phyloP scores from a whole-genome alignment of 345 rosid genomes.

The Eucalyptus paniculata region DNA sequence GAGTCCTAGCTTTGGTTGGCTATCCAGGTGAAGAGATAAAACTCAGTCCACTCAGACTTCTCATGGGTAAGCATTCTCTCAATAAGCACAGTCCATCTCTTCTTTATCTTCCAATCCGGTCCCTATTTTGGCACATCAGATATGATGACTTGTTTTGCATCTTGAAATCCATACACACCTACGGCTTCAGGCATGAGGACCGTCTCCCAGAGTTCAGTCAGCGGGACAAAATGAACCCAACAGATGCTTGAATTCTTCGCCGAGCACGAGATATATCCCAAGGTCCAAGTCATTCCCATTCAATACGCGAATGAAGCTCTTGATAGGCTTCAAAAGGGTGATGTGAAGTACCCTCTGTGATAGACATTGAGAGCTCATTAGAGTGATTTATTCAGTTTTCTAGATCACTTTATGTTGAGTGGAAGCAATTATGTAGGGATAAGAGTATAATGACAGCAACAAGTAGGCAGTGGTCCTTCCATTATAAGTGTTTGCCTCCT shows the following conservation, averaged over 20 bases:
- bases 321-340: conserved; percentile 14
- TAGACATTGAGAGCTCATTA: conserved; percentile 12
- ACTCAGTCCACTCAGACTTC: conserved; percentile 9
- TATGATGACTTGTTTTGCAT: background rate
- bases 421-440: background rate
- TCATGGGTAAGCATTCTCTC: background rate
- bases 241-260: conserved; percentile 22
- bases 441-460: background rate
- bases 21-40: conserved; percentile 13
- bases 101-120: background rate
- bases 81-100: background rate
- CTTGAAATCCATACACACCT: background rate
- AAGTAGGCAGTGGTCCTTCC: background rate
- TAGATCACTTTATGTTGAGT: background rate
- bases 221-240: conserved; percentile 12
- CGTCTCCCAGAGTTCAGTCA: conserved; percentile 8
- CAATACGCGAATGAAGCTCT: conserved; percentile 19
- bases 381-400: background rate
- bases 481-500: background rate
- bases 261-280: conserved; percentile 7
- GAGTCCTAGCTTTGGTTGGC: conserved; percentile 13
- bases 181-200: conserved; percentile 5
- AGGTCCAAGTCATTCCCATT: conserved; percentile 11
- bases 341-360: conserved; percentile 18
- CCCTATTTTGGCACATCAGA: background rate